Base-by-base conservation (phyloP, 805 yeast species). In the Ogataea saltuana region DNA sequence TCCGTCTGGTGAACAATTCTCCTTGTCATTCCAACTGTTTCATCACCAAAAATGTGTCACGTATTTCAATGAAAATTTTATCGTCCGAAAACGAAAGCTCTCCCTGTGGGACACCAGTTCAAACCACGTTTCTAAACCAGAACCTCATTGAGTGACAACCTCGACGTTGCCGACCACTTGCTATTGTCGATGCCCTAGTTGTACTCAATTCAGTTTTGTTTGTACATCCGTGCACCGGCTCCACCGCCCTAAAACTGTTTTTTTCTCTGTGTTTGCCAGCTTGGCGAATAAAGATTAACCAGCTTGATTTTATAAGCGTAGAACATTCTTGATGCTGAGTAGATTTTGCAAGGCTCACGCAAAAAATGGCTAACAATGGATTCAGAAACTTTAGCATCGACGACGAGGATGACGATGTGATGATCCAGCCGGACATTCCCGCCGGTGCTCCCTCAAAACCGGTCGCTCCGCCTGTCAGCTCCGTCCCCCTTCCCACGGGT, bases 361-460 rank as follows among this genome's bases (percentile, higher is more conserved):
- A 35, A 25, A 40, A 18, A 11, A 55, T 47, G 51, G 34, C 50
- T 5, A 32, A 38, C 30, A 32, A 37, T 33, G 41, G 34, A 4
- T 44, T 42, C 39, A 45, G 44, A 13, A 51, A 48, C 21, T 58
- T 61, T 48, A 47, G 48, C 40, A 54, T 59, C 31, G 61, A 57
- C n/a, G 64, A 59, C 18, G 64, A 59, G 18, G 61, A 58, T 17
- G 65, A 61, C 30, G 67, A 60, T 42, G 46, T 61, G n/a, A 44
- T 61, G 42, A 64, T 65, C 30, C 63, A 61, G 28, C 67, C 69
- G 1, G 70, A 65, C 48, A 53, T 58, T 25, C 38, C 27, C n/a
- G 20, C 19, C 15, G 12, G 16, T 41, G 18, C 28, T 23, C 17
- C 41, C 37, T 11, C 45, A 16, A 22, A 23, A 13, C 39, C 39